Evolutionary conservation across 106 monocot genomes (phyloP), one percentile per base, ranked within the genome.

Genomic region (Dendrobium catenatum): DNA sequence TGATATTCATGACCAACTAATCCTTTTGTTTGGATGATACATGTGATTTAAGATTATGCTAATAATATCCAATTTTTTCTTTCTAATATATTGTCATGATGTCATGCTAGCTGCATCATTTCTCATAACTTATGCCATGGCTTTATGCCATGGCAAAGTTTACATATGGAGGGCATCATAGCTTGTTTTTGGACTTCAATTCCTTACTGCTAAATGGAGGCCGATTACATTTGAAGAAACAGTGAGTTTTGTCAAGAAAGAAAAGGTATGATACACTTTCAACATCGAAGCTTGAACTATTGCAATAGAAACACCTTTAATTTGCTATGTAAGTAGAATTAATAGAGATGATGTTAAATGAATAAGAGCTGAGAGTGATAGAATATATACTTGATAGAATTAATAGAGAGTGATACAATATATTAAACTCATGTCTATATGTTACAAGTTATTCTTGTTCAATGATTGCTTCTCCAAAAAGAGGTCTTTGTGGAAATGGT

Each of bases 201-300:
- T 56, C 77, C 26, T 24, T 49, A 42, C 59, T 78, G 6, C 83
- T 47, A 83, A 56, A 61, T 68, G 68, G 78, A 77, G 67, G 27
- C 83, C 83, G 11, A 22, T 83, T 66, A 83, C 83, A 42, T 78
- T 83, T 68, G 66, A 78, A 64, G 83, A 83, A 68, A 75, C 83
- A 55, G 68, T 83, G 17, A 15, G 66, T 26, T 83, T 83, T 67
- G 78, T 83, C 37, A 83, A 83, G 67, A 83, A 83, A 83, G 83
- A 78, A 18, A 83, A 83, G 83, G 83, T 83, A 72, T 31, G 33
- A 27, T 11, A 72, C 11, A 31, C 13, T 51, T 72, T 72, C 13
- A 72, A 24, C 22, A 24, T 66, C 20, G 22, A 66, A 51, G 51
- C 13, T 51, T 51, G 51, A 51, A 13, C 51, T 51, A 13, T 51